Evolutionary conservation across 805 yeast species (phyloP), one percentile per base, ranked within the genome.

Genomic region (Sugiyamaella smithiae): DNA sequence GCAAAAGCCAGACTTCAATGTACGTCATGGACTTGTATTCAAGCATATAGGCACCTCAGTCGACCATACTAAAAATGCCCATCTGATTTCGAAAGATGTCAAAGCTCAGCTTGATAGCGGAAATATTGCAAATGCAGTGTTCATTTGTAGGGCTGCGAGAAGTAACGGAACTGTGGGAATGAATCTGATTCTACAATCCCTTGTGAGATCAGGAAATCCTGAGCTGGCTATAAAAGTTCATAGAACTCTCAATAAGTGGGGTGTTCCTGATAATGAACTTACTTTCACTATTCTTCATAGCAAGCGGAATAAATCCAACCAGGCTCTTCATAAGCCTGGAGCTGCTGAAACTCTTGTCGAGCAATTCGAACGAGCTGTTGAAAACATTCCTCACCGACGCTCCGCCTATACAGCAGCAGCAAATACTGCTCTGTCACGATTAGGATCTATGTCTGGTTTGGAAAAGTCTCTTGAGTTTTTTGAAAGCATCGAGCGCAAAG

Each of bases 191-290:
- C 45, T 54, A 29, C 35, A 47, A 48, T 17, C 40, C 23, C 19
- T 52, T 7, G 42, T 45, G 7, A 17, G 40, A 7, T 11, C 20
- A 1, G 44, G 45, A 8, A 23, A 32, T 26, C 40, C 45, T 22
- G 19, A 44, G 22, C 45, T 44, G n/a, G 57, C 56, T 3, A 25
- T 40, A 12, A 31, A 47, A 36, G 35, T 54, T 16, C 43, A 38
- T 33, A 37, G 41, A 2, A 22, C 22, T 16, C 49, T 54, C 46
- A 50, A 52, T 29, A 54, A 54, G 37, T 54, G 57, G 57, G 56
- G 57, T 6, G 48, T 48, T 6, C 33, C 37, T 5, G 56, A 46
- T 6, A 52, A 48, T 26, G 49, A 40, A 19, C 42, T 37, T 22
- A 51, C 55, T 2, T 32, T 25, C 25, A 29, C 41, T 19, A 43